Evolutionary conservation across 2,329 filamentous ascomycete species (phyloP).

Genomic region (Fusarium hostae): DNA sequence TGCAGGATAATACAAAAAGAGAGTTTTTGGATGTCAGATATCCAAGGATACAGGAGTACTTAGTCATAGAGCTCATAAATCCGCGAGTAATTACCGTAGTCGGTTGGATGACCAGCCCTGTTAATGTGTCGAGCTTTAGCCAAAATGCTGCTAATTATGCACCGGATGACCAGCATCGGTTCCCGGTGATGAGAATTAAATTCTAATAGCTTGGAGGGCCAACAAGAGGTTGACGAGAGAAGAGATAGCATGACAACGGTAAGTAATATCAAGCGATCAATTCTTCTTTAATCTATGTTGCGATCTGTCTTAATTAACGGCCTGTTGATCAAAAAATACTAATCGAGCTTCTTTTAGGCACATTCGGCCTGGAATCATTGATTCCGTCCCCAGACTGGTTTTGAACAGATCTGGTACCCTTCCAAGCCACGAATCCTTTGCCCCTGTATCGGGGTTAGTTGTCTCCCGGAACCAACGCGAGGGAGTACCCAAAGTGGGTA

Average conservation of each 20-base stretch:
- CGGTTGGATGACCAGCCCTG: background rate
- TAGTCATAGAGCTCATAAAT: background rate
- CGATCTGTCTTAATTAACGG: too few relatives aligned
- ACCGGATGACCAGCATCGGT: background rate
- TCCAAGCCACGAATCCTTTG: fast-evolving
- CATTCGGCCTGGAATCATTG: fast-evolving
- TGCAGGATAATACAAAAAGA: background rate
- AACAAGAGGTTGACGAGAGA: background rate
- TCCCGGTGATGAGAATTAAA: background rate
- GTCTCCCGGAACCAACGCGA: background rate
- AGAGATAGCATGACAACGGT: background rate
- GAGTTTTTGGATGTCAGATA: too few relatives aligned
- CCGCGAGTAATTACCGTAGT: background rate
- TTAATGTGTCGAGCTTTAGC: background rate
- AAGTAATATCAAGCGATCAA: background rate
- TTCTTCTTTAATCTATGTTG: too few relatives aligned
- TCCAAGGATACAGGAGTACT: background rate
- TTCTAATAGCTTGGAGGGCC: too few relatives aligned
- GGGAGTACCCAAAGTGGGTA: background rate
- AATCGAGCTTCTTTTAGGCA: fast-evolving
- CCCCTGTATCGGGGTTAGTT: background rate
- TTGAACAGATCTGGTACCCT: background rate
- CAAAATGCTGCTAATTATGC: background rate
- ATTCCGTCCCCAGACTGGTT: background rate
- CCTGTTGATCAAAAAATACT: too few relatives aligned